A percentile compares a stretch with the other conserved stretches of the same genome.
Evolutionary conservation across 2,329 filamentous ascomycete species (phyloP).

Genomic region (Arthrobotrys musiformis): DNA sequence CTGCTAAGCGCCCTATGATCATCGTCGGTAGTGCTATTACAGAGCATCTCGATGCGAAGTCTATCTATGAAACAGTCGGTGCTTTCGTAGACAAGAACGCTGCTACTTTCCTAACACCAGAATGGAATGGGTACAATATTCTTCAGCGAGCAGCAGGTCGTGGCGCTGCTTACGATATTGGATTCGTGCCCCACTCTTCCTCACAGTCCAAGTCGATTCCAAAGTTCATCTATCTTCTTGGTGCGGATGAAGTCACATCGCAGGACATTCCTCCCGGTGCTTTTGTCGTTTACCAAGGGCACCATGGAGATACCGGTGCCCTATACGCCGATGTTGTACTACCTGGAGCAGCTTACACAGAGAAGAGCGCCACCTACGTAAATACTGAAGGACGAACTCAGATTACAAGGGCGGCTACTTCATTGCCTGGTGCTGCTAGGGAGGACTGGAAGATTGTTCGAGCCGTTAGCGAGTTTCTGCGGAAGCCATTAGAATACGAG

Average conservation of each 20-base stretch:
- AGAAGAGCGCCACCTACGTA: slow-evolving; percentile 94
- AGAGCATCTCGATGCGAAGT: slow-evolving; percentile 89
- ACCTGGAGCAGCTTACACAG: slow-evolving; percentile 93
- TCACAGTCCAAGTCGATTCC: slow-evolving; percentile 84
- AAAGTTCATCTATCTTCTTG: slow-evolving; percentile 96
- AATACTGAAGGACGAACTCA: slow-evolving; percentile 98
- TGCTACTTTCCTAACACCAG: slow-evolving; percentile 82
- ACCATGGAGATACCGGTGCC: slow-evolving; percentile 93
- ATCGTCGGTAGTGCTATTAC: slow-evolving; percentile 91
- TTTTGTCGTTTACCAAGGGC: slow-evolving; percentile 97
- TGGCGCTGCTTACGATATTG: slow-evolving; percentile 92
- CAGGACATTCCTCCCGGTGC: slow-evolving; percentile 92
- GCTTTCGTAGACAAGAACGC: slow-evolving; percentile 93
- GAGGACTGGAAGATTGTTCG: slow-evolving; percentile 99
- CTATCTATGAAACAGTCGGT: slow-evolving; percentile 91
- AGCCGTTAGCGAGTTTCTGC: slow-evolving; percentile 89
- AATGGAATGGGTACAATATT: slow-evolving; percentile 98
- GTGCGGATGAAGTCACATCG: slow-evolving; percentile 88
- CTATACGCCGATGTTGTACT: slow-evolving; percentile 93
- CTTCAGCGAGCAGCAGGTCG: slow-evolving; percentile 93
- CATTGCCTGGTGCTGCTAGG: slow-evolving; percentile 85
- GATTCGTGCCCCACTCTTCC: slow-evolving; percentile 86
- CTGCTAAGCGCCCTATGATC: slow-evolving; percentile 94
- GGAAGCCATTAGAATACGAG: slow-evolving; percentile 87
- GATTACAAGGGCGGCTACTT: slow-evolving; percentile 88